phyloP scores from a whole-genome alignment of 306 rosid genomes.

The Vicia villosa region DNA sequence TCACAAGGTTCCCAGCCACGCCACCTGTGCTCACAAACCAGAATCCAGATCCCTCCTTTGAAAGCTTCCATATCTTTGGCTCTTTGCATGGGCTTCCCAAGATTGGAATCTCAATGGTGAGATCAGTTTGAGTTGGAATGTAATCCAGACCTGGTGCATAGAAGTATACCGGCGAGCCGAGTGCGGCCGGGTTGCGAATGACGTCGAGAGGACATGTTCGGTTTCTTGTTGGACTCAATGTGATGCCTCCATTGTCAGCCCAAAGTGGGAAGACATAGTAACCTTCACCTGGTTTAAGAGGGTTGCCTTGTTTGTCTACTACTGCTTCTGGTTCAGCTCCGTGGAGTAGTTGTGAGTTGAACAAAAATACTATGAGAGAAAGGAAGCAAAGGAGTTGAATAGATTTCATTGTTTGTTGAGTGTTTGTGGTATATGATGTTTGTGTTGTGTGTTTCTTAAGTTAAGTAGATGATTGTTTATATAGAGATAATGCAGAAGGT shows the following conservation, averaged over 20 bases:
- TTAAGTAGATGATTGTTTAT: background rate
- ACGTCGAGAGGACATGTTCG: constrained; percentile 39
- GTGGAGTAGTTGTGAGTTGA: constrained; percentile 3
- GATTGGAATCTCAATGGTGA: constrained; percentile 17
- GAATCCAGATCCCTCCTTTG: constrained; percentile 35
- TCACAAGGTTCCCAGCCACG: background rate
- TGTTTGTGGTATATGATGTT: no score
- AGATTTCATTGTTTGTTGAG: no score
- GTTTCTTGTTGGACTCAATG: constrained; percentile 36
- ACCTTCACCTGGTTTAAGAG: constrained; percentile 17
- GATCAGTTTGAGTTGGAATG: constrained; percentile 37
- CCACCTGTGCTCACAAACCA: constrained; percentile 42
- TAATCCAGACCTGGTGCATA: constrained; percentile 3
- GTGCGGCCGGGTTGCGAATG: constrained; percentile 35
- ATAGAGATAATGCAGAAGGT: background rate
- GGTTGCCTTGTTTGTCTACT: constrained; percentile 36
- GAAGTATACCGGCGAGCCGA: constrained; percentile 8
- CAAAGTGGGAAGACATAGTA: constrained; percentile 44
- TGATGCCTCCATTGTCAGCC: constrained; percentile 36
- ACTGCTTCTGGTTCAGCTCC: constrained; percentile 34
- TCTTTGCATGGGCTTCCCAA: constrained; percentile 13
- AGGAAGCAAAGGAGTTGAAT: no score
- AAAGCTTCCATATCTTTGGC: constrained; percentile 36
- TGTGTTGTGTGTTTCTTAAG: background rate
- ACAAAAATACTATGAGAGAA: no score